Percentiles rank a stretch among this genome's conserved stretches.
These are phyloP conservation scores for Phytophthora rubi DNA, from an alignment of 352 stramenopile species.

Conservation along the genomic window DNA sequence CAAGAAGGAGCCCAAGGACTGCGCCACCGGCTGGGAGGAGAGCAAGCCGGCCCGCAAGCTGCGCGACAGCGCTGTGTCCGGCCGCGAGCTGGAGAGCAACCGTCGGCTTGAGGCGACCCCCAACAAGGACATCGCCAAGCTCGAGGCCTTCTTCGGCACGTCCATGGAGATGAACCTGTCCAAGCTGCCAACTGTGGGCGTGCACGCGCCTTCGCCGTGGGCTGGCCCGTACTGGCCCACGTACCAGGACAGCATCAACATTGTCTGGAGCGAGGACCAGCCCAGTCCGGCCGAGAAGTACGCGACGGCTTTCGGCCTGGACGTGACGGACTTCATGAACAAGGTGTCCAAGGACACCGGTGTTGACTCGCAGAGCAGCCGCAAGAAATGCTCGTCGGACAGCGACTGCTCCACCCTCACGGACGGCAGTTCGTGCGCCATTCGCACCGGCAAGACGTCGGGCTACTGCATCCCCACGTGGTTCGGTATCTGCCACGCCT, in stretches of 20 bases:
- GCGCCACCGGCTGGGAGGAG: conserved; percentile 38
- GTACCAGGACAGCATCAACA: conserved; percentile 76
- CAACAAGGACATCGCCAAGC: conserved; percentile 35
- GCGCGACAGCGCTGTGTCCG: conserved; percentile 19
- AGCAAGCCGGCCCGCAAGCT: conserved; percentile 17
- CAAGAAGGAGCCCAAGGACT: conserved; percentile 29
- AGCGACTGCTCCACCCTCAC: conserved; percentile 28
- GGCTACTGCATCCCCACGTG: conserved; percentile 59
- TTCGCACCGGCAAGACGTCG: conserved; percentile 25
- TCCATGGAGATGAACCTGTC: too few relatives aligned
- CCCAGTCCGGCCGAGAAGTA: conserved; percentile 54
- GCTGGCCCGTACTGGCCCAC: conserved; percentile 64
- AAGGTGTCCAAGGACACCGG: conserved; percentile 42
- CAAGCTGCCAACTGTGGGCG: conserved; percentile 21
- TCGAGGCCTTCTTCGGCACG: conserved; percentile 32
- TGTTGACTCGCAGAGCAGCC: conserved; percentile 32
- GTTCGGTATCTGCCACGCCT: conserved; percentile 64
- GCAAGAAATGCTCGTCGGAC: conserved; percentile 34
- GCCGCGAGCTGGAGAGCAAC: conserved; percentile 14
- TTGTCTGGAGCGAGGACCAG: conserved; percentile 22
- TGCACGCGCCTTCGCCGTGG: conserved; percentile 40
- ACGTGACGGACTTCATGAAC: conserved; percentile 48
- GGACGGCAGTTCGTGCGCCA: conserved; percentile 37
- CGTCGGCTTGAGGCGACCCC: conserved; percentile 22
- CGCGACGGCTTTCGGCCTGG: conserved; percentile 46